Percentiles rank a stretch among this genome's conserved stretches.
phyloP scores from a whole-genome alignment of 1,284 basidiomycete species.

The Amylostereum areolatum region DNA sequence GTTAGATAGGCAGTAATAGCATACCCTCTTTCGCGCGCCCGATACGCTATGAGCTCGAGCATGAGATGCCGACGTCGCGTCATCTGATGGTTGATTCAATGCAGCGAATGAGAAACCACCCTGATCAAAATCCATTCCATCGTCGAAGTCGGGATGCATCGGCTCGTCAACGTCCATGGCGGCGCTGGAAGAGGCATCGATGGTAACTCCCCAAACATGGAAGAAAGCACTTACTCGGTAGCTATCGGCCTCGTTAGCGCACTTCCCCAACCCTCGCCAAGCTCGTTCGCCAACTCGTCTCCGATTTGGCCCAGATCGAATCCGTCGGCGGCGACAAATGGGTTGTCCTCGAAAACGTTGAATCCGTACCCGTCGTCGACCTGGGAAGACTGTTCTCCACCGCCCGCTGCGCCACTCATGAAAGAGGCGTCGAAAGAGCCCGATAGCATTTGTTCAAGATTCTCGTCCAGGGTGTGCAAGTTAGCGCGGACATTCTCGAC shows the following conservation, averaged over 20 bases:
- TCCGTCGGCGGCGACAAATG: conserved; percentile 45
- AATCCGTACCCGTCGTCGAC: conserved; percentile 42
- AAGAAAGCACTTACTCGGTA: conserved; percentile 2
- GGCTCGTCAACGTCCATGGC: conserved; percentile 8
- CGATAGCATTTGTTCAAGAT: conserved; percentile 60
- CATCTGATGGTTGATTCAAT: conserved; percentile 4
- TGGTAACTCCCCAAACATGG: too few relatives aligned
- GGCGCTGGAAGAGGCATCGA: conserved; percentile 8
- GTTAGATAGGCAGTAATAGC: too few relatives aligned
- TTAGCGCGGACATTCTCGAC: conserved; percentile 44
- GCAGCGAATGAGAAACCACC: conserved; percentile 18
- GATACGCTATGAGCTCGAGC: too few relatives aligned
- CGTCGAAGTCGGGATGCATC: conserved; percentile 7
- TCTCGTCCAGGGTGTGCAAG: conserved; percentile 60
- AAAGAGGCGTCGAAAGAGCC: conserved; percentile 60
- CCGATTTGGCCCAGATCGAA: conserved; percentile 52
- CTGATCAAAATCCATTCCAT: conserved; percentile 7
- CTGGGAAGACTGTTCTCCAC: conserved; percentile 45
- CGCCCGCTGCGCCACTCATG: conserved; percentile 28
- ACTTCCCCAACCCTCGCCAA: conserved; percentile 63
- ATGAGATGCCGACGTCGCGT: conserved; percentile 1
- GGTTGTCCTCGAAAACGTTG: conserved; percentile 36
- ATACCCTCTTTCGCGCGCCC: too few relatives aligned
- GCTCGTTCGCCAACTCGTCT: conserved; percentile 66
- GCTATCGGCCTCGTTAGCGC: conserved; percentile 4